Percentiles rank a stretch among this genome's conserved stretches.
Conservation (phyloP, 2,329 filamentous ascomycete genomes). For the Zelopaecilomyces penicillatus region DNA sequence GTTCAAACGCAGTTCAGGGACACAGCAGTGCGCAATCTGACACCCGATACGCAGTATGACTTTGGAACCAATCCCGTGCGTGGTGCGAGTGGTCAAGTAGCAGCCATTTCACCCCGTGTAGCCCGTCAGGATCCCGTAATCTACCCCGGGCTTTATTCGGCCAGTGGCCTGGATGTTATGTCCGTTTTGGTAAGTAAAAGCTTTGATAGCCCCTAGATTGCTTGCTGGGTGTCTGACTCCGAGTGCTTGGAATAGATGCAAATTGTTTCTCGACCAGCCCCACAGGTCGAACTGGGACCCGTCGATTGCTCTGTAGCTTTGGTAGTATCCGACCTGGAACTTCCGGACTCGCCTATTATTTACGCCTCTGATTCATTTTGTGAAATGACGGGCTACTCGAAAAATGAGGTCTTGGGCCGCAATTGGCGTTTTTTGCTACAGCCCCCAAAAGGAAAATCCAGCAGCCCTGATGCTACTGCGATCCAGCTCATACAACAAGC, state of each 20-base stretch:
- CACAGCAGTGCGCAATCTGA: background rate
- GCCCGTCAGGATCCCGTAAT: constrained; percentile 37
- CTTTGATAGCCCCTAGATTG: background rate
- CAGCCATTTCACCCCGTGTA: no score
- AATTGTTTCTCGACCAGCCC: constrained; percentile 62
- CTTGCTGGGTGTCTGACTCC: no score
- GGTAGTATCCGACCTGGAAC: constrained; percentile 68
- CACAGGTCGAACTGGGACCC: constrained; percentile 69
- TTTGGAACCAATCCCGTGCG: background rate
- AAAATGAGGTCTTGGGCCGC: constrained; percentile 63
- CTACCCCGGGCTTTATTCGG: constrained; percentile 47
- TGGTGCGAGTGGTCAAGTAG: no score
- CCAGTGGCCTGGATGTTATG: constrained; percentile 48
- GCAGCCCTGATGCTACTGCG: constrained; percentile 35
- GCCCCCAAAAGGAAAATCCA: constrained; percentile 45
- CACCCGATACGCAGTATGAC: no score
- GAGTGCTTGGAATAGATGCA: constrained; percentile 33
- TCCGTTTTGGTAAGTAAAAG: constrained; percentile 39
- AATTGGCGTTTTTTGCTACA: constrained; percentile 83
- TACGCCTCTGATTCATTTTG: constrained; percentile 79
- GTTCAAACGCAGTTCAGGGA: constrained; percentile 7
- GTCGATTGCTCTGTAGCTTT: constrained; percentile 81
- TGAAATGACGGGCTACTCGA: constrained; percentile 68
- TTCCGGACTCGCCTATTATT: constrained; percentile 69
- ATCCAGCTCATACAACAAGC: constrained; percentile 46